These are phyloP conservation scores for Hemerocallis citrina DNA, from an alignment of 106 monocot genomes.

Conservation along the genomic window DNA sequence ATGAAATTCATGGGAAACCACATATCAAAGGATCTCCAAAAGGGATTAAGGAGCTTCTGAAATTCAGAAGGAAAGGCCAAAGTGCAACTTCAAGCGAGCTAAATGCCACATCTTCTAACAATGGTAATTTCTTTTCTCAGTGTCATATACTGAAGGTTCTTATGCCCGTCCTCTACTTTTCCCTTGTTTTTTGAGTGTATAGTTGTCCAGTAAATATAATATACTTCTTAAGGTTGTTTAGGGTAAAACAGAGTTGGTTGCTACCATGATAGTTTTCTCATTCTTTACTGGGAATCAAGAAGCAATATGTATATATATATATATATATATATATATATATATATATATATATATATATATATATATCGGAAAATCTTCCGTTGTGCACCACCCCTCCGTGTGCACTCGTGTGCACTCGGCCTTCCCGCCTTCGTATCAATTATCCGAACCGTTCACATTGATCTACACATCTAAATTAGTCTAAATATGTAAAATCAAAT, in stretches of 20 bases:
- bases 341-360: too few species aligned
- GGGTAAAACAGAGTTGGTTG: neutral
- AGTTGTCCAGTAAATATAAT: neutral
- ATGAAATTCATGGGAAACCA: neutral
- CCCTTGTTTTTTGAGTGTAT: neutral
- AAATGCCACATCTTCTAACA: neutral
- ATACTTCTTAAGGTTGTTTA: too few species aligned
- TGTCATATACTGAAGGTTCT: neutral
- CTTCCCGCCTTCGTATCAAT: too few species aligned
- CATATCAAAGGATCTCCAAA: neutral
- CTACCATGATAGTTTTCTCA: neutral
- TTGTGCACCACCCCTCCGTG: too few species aligned
- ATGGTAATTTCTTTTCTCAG: neutral
- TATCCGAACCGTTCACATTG: too few species aligned
- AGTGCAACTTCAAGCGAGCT: neutral
- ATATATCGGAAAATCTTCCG: too few species aligned
- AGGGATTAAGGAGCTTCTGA: constrained; percentile 7
- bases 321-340: too few species aligned
- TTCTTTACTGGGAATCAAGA: too few species aligned
- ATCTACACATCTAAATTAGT: too few species aligned
- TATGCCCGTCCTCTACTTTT: neutral
- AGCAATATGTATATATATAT: too few species aligned
- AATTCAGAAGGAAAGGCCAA: constrained; percentile 1
- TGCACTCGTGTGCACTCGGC: too few species aligned
- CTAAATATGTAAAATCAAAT: too few species aligned